phyloP scores from a whole-genome alignment of 148 eudicot species.

The Vaccinium vitisidaea region DNA sequence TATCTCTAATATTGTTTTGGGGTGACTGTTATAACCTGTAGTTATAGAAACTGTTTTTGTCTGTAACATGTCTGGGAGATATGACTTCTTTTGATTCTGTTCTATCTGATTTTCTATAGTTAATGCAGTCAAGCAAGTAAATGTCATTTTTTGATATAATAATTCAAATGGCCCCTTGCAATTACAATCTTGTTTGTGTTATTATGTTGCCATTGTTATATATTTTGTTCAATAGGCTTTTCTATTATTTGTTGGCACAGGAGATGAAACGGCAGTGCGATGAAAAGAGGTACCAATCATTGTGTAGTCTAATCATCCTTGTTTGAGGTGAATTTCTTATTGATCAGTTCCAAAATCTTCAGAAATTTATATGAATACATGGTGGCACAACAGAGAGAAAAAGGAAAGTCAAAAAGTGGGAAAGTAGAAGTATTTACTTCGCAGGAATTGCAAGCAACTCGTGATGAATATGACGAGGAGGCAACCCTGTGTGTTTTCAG shows the following conservation, averaged over 20 bases:
- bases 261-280: slow-evolving; percentile 94
- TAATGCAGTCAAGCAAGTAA: not conserved
- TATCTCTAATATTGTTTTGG: not conserved
- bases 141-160: not conserved
- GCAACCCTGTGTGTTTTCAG: slow-evolving; percentile 88
- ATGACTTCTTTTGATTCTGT: not conserved
- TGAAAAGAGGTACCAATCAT: slow-evolving; percentile 69
- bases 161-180: not conserved
- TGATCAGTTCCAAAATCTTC: slow-evolving; percentile 27
- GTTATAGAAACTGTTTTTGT: not conserved
- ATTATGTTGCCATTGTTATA: not conserved
- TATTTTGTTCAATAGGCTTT: slow-evolving; percentile 19
- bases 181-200: not conserved
- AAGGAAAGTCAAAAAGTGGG: slow-evolving; percentile 70
- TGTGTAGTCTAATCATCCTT: not conserved
- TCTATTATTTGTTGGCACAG: slow-evolving; percentile 36
- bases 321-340: slow-evolving; percentile 16
- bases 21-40: not conserved
- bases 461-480: slow-evolving; percentile 83
- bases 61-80: not conserved
- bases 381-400: slow-evolving; percentile 69
- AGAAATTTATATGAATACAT: slow-evolving; percentile 75
- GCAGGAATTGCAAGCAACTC: slow-evolving; percentile 71
- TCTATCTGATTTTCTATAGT: not conserved
- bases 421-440: slow-evolving; percentile 65